Evolutionary conservation across 768 basidiomycete species (phyloP), one percentile per base, ranked within the genome.

Genomic region (Sarcodon sp.): DNA sequence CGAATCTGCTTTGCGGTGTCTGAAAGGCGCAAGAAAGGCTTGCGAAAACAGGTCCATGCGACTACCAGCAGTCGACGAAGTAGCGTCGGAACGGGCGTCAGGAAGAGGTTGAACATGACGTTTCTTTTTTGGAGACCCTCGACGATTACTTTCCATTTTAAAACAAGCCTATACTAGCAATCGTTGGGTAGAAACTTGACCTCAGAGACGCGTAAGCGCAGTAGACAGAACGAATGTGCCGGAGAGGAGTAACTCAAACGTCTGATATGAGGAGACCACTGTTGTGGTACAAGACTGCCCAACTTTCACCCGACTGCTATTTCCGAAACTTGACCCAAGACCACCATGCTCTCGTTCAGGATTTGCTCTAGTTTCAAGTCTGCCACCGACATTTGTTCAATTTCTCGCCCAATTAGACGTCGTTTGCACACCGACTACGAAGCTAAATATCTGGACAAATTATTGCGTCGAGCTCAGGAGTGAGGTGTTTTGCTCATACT

Each of bases 11-110:
- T 80, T 85, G 64, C 69, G 76, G 60, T 57, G 65, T 6, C 56
- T 61, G 58, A 88, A 86, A 3, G 83, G 86, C 3, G 81, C 75
- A 57, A 87, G 66, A 54, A 88, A 67, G 13, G 79, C 76, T 53
- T 80, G 83, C 53, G 83, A 80, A 49, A 87, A 75, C 51, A 77
- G 57, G 48, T 80, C 75, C 32, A 86, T 61, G 62, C 68, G 79
- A 55, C 64, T 62, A 11, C 54, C 43, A 36, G 47, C 21, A 27
- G 52, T 39, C 39, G 15, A 27, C 15, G 39, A 41, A 16, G 39
- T 9, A 8, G 8, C 39, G 4, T 41, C 27, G 39, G 15, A 27
- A 27, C 21, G 21, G 21, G 21, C 39, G 16, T 7, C 8, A 27
- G 39, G 27, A 9, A 16, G 7, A 7, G 13, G 39, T 41, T 13